phyloP scores from a whole-genome alignment of 768 basidiomycete species.

The Chalciporus sphaerocephalus region DNA sequence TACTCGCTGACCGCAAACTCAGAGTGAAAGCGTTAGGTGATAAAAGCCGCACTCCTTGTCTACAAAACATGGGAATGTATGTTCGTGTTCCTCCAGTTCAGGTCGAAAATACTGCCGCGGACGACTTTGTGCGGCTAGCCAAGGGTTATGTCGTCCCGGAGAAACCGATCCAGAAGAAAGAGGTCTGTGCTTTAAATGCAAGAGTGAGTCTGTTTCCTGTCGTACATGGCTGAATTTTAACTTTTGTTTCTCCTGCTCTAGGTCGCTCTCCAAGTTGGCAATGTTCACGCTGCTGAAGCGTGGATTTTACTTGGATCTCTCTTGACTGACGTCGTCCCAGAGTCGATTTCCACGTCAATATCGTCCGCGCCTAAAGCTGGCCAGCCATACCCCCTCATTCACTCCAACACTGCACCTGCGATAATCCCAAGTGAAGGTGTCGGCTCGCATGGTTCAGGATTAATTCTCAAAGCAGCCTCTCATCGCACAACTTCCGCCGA shows the following conservation, averaged over 20 bases:
- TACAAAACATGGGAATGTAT: constrained; percentile 58
- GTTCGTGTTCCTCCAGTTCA: constrained; percentile 10
- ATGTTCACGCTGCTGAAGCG: constrained; percentile 52
- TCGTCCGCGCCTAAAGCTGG: constrained; percentile 18
- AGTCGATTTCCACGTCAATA: constrained; percentile 26
- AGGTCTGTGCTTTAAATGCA: constrained; percentile 59
- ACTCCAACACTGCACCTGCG: constrained; percentile 42
- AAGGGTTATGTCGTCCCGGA: constrained; percentile 50
- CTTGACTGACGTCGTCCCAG: constrained; percentile 46
- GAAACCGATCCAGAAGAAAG: constrained; percentile 34
- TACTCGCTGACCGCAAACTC: constrained; percentile 27
- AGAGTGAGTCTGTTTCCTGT: constrained; percentile 34
- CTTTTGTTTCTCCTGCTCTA: constrained; percentile 19
- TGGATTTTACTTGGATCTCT: constrained; percentile 65
- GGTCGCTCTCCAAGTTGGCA: constrained; percentile 58
- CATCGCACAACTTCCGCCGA: constrained; percentile 27
- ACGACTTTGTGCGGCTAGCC: constrained; percentile 57
- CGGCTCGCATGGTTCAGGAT: constrained; percentile 6
- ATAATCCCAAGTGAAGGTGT: constrained; percentile 28
- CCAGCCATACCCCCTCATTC: constrained; percentile 28
- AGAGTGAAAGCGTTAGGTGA: constrained; percentile 61
- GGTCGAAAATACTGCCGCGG: constrained; percentile 30
- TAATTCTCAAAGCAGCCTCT: constrained; percentile 21
- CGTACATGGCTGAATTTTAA: neutral
- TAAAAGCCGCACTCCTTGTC: constrained; percentile 41